Base-by-base conservation (phyloP, 2,329 filamentous ascomycete genomes). In the Arthrobotrys pseudoclavata region DNA sequence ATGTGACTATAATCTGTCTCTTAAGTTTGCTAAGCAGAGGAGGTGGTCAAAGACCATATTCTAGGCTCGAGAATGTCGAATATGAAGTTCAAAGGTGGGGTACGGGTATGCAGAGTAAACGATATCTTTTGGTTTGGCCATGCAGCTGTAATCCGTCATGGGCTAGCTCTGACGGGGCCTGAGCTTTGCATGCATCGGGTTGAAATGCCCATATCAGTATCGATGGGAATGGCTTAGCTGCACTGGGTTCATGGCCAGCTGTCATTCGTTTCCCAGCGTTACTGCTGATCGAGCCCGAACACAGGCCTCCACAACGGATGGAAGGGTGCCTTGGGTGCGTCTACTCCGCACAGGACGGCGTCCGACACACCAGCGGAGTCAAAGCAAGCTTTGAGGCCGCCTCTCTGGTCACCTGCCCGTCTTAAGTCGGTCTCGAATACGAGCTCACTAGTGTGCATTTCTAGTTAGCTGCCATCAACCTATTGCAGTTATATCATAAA, bases 371-470 rank as follows among this genome's bases (percentile, higher is more conserved):
- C 40, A 40, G 48, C 40, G 29, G 29, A 52, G 55, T 50, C 50
- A 53, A 60, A 66, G 60, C 69, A 50, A 42, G 63, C 40, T 64
- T 40, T 47, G 26, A 66, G 61, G 50, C 60, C 53, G 26, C 48
- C 50, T 40, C 34, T 60, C 9, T 45, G 34, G 69, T 72, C 69
- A 72, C 69, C 69, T 72, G 69, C 26, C 55, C 60, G 40, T 53
- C 69, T n/a, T 42, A 76, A 69, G 71, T 57, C 60, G 64, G 57
- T 18, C 29, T 61, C 26, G 64, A 76, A 76, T 76, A 76, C 71
- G 71, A 76, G 63, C 55, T 60, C 55, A 31, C 40, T 20, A 52
- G 47, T 61, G 26, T 47, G 18, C 9, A 72, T 45, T 76, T 52
- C 60, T 24, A 50, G 57, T 60, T 69, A 69, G 47, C 63, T 63